Conservation (phyloP, 2,329 filamentous ascomycete genomes). For the Colletotrichum lini region DNA sequence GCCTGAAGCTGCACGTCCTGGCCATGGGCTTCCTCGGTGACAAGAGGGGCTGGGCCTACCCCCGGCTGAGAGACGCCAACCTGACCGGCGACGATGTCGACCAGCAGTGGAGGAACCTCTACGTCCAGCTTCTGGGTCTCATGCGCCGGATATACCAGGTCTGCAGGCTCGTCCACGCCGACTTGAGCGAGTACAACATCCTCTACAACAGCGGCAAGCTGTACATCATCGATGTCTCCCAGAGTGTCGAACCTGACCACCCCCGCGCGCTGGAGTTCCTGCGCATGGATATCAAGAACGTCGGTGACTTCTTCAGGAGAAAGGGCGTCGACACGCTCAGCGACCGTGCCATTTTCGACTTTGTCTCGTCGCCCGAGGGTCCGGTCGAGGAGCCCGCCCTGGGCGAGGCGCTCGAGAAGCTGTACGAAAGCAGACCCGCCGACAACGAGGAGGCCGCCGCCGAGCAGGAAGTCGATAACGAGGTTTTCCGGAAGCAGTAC, state of each 20-base stretch:
- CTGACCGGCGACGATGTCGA: conserved; percentile 78
- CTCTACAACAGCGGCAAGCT: conserved; percentile 87
- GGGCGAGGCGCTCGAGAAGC: conserved; percentile 72
- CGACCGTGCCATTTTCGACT: conserved; percentile 87
- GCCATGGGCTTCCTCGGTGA: conserved; percentile 96
- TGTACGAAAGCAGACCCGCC: conserved; percentile 72
- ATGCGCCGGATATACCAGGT: conserved; percentile 96
- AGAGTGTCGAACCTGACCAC: conserved; percentile 97
- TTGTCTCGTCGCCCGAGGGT: conserved; percentile 78
- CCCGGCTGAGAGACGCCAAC: conserved; percentile 88
- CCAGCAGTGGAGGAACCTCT: conserved; percentile 82
- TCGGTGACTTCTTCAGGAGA: conserved; percentile 90
- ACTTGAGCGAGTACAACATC: conserved; percentile 98
- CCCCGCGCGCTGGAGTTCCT: conserved; percentile 93
- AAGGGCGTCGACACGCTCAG: conserved; percentile 86
- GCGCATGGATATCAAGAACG: conserved; percentile 98
- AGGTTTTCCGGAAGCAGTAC: conserved; percentile 96
- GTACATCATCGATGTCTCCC: conserved; percentile 97
- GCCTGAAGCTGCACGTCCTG: conserved; percentile 92
- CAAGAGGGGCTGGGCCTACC: conserved; percentile 88
- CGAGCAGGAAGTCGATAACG: conserved; percentile 83
- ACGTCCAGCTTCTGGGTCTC: conserved; percentile 85
- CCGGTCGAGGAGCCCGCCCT: conserved; percentile 74
- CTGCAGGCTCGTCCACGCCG: conserved; percentile 93
- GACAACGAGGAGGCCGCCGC: conserved; percentile 66